Evolutionary conservation across 2,329 filamentous ascomycete genomes (phyloP), one percentile per base, ranked within the genome.

Genomic region (Diaporthe ampelina): DNA sequence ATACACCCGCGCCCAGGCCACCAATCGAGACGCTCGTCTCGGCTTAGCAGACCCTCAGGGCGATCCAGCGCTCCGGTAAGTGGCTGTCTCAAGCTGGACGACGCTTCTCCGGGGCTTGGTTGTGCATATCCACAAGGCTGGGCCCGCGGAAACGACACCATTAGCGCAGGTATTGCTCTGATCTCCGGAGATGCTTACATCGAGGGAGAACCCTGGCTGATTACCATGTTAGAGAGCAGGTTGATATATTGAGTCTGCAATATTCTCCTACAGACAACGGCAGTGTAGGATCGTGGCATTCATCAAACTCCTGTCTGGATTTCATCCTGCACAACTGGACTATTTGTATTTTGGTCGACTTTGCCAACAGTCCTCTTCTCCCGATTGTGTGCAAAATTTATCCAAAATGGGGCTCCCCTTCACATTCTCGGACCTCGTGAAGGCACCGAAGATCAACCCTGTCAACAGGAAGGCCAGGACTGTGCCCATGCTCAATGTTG

Each of bases 381-480:
- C 3, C 4, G 32, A 4, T 43, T 29, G 40, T 54, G 57, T 17
- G 29, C 57, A 32, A 19, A 43, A n/a, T 11, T 9, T 29, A 1
- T 24, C 35, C 74, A 77, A 56, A 68, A 82, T 82, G 81, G 79
- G 77, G 21, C 67, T 79, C 75, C 76, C 73, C 35, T 82, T 84
- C 81, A 82, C 81, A 77, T 56, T 84, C 43, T 80, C 82, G 10
- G 80, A 84, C 77, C 82, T 87, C 11, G 90, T 85, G 83, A 81
- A 79, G 77, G 87, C 90, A 43, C 94, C 95, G 54, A 90, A 93
- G 81, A 85, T 97, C 84, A 97, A 97, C 82, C 94, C 95, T 13
- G 89, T 95, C 85, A 98, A 93, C 85, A 88, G 89, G 74, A 98
- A 98, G 82, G 95, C 95, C 71, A 91, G 89, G 75, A 94, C 94